A percentile compares a stretch with the other conserved stretches of the same genome.
Conservation (phyloP, 2,329 filamentous ascomycete species). For the Trichocomaceae sp. region DNA sequence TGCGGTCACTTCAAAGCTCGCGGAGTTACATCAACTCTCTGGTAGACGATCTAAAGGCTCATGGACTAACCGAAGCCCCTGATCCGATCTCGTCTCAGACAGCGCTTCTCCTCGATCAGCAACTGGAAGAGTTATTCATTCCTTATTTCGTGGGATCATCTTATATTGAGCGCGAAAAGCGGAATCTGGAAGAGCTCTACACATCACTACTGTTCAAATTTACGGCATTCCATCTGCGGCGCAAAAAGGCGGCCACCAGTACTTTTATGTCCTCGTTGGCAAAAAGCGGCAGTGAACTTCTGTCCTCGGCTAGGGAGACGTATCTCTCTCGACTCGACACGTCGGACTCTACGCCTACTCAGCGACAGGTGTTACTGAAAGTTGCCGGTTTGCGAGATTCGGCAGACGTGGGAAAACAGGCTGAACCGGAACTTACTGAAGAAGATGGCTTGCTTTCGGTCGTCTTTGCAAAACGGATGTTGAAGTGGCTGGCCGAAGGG, state of each 20-base stretch:
- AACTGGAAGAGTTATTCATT: slow-evolving; percentile 60
- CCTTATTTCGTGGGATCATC: slow-evolving; percentile 60
- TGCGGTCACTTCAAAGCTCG: slow-evolving; percentile 84
- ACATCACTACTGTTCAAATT: slow-evolving; percentile 94
- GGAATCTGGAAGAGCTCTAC: slow-evolving; percentile 70
- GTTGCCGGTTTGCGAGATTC: slow-evolving; percentile 77
- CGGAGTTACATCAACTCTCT: slow-evolving; percentile 79
- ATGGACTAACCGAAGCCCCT: slow-evolving; percentile 90
- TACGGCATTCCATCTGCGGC: slow-evolving; percentile 73
- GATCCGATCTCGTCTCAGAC: slow-evolving; percentile 85
- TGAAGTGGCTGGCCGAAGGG: slow-evolving; percentile 94
- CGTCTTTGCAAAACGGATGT: slow-evolving; percentile 91
- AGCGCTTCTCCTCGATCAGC: slow-evolving; percentile 61
- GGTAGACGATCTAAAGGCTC: slow-evolving; percentile 87
- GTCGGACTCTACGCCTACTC: slow-evolving; percentile 77
- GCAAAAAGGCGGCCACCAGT: slow-evolving; percentile 73
- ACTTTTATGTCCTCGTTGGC: slow-evolving; percentile 90
- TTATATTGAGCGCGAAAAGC: slow-evolving; percentile 60
- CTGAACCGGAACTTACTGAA: slow-evolving; percentile 84
- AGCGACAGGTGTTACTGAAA: slow-evolving; percentile 82
- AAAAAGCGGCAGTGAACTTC: slow-evolving; percentile 80
- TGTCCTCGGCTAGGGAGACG: slow-evolving; percentile 80
- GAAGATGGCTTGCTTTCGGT: slow-evolving; percentile 79
- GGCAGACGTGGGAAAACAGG: slow-evolving; percentile 58
- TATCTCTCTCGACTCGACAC: slow-evolving; percentile 86